Evolutionary conservation across 2,329 filamentous ascomycete species (phyloP).

Genomic region (Stromatinia cepivora): DNA sequence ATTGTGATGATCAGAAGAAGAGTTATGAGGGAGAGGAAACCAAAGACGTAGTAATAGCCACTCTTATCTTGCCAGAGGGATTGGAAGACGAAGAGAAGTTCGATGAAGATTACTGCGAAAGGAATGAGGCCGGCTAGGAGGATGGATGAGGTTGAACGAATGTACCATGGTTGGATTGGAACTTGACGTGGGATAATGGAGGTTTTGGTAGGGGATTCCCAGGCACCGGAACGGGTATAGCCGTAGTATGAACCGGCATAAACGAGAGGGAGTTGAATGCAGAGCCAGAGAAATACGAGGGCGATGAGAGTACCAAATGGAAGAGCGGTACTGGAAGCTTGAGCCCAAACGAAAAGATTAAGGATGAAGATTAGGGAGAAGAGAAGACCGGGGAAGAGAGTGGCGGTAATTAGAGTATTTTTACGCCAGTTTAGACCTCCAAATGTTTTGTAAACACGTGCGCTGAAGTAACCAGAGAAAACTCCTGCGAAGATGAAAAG

Average conservation of each 20-base stretch:
- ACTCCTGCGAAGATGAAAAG: constrained; percentile 81
- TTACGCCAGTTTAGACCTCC: constrained; percentile 71
- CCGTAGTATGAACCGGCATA: constrained; percentile 79
- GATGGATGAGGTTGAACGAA: constrained; percentile 60
- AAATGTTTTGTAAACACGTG: constrained; percentile 79
- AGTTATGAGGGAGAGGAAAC: constrained; percentile 75
- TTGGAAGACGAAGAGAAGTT: constrained; percentile 83
- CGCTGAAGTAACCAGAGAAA: constrained; percentile 87
- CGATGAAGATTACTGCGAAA: constrained; percentile 86
- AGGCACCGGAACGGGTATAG: constrained; percentile 64
- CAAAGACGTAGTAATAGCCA: constrained; percentile 90
- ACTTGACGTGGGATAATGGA: constrained; percentile 70
- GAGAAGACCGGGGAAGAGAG: constrained; percentile 75
- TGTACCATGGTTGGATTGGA: constrained; percentile 73
- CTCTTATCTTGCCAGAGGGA: constrained; percentile 88
- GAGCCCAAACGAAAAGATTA: constrained; percentile 88
- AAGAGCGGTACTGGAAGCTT: constrained; percentile 83
- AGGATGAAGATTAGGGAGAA: constrained; percentile 76
- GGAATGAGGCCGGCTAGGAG: constrained; percentile 76
- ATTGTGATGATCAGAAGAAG: constrained; percentile 73
- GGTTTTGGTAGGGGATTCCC: constrained; percentile 82
- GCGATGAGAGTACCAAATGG: constrained; percentile 77
- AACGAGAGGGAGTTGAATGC: constrained; percentile 82
- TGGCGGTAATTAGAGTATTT: constrained; percentile 75
- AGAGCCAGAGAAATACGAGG: constrained; percentile 75